Conservation (phyloP, 2,329 filamentous ascomycete species). For the Aureobasidium sp. region DNA sequence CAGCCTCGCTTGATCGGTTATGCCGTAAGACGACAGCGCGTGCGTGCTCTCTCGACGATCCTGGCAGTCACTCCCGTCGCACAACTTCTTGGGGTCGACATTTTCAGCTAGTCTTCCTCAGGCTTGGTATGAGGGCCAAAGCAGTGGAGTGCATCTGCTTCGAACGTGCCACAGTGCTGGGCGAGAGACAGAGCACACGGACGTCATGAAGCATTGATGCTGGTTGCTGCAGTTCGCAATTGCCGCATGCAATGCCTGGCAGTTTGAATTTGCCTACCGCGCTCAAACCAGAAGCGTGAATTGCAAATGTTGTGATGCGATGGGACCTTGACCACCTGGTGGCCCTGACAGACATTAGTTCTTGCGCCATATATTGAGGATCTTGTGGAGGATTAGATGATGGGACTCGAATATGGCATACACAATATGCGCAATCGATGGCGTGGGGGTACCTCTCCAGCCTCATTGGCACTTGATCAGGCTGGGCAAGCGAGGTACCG, state of each 20-base stretch:
- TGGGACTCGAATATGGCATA: not conserved
- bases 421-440: not conserved
- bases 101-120: not conserved
- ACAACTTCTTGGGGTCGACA: slow-evolving; percentile 1
- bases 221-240: not conserved
- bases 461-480: slow-evolving; percentile 7
- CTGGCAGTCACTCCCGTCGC: slow-evolving; percentile 4
- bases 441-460: slow-evolving; percentile 12
- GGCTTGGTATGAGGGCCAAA: not conserved
- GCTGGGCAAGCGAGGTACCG: slow-evolving; percentile 15
- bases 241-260: slow-evolving; percentile 1
- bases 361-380: slow-evolving; percentile 9
- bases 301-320: slow-evolving; percentile 8
- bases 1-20: slow-evolving; percentile 11
- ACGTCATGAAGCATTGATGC: slow-evolving; percentile 13
- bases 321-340: slow-evolving; percentile 8
- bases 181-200: slow-evolving; percentile 4
- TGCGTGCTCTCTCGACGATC: not conserved
- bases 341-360: not conserved
- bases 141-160: slow-evolving; percentile 2
- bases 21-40: slow-evolving; percentile 14
- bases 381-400: not conserved
- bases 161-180: slow-evolving; percentile 11
- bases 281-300: slow-evolving; percentile 4
- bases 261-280: not conserved